Percentiles rank a stretch among this genome's conserved stretches.
Conservation (phyloP, 495 filamentous ascomycete genomes). For the Acidiella bohemica region DNA sequence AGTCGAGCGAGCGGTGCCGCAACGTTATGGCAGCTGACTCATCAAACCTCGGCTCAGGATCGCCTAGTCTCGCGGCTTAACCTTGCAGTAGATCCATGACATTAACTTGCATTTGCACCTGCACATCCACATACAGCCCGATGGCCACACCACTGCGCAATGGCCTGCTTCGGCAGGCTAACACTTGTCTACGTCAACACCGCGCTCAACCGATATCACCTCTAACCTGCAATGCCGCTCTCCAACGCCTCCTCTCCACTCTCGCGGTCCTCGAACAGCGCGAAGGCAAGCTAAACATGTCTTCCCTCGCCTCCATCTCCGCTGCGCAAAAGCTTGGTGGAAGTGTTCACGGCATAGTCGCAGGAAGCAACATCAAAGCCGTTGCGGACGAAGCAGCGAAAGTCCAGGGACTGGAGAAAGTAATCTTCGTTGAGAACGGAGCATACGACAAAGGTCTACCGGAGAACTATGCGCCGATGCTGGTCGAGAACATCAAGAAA, state of each 20-base stretch:
- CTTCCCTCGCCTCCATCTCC: slow-evolving; percentile 73
- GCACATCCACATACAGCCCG: too few species aligned
- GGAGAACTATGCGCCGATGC: slow-evolving; percentile 86
- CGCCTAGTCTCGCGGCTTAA: too few species aligned
- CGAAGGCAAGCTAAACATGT: slow-evolving; percentile 69
- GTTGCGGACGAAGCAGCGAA: slow-evolving; percentile 82
- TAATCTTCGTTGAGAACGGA: slow-evolving; percentile 73
- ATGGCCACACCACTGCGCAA: slow-evolving; percentile 25
- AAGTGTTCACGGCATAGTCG: slow-evolving; percentile 71
- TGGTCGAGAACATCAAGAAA: slow-evolving; percentile 92
- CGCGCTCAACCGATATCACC: slow-evolving; percentile 14
- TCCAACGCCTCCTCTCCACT: slow-evolving; percentile 67
- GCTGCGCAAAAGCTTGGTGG: slow-evolving; percentile 82
- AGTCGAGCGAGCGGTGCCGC: too few species aligned
- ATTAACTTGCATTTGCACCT: too few species aligned
- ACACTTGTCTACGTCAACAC: slow-evolving; percentile 21
- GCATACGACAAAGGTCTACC: slow-evolving; percentile 90
- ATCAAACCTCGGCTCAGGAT: too few species aligned
- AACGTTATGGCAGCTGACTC: too few species aligned
- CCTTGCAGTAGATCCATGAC: too few species aligned
- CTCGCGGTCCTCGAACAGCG: slow-evolving; percentile 87
- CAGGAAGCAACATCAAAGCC: slow-evolving; percentile 63
- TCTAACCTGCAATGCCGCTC: slow-evolving; percentile 25
- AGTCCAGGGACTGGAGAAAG: slow-evolving; percentile 78
- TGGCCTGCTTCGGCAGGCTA: slow-evolving; percentile 26